phyloP scores from a whole-genome alignment of 345 rosid genomes.

The Hibiscus syriacus region DNA sequence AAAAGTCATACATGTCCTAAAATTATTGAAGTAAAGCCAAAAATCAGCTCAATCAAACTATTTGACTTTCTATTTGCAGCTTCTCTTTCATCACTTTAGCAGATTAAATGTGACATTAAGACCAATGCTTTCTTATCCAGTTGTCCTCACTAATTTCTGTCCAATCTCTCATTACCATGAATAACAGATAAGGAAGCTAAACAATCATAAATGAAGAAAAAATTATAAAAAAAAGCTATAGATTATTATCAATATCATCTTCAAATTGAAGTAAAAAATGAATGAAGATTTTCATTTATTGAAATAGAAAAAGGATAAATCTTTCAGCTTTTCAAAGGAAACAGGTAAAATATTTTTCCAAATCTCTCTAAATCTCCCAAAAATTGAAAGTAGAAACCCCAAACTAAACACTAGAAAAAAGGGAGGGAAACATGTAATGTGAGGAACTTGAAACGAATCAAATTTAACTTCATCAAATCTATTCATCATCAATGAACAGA shows the following conservation, averaged over 20 bases:
- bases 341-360: neutral
- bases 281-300: neutral
- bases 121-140: neutral
- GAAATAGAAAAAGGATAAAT: neutral
- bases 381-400: slow-evolving; percentile 1
- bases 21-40: neutral
- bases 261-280: neutral
- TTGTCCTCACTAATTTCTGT: neutral
- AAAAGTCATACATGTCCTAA: neutral
- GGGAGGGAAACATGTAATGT: no score
- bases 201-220: neutral
- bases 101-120: neutral
- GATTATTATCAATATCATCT: neutral
- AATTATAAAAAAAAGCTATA: neutral
- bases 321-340: neutral
- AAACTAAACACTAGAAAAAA: no score
- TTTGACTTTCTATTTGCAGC: neutral
- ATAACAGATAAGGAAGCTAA: neutral
- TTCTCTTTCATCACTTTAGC: neutral
- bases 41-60: neutral
- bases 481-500: neutral
- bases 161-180: neutral
- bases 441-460: neutral
- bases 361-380: neutral
- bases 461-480: neutral